Conservation (phyloP, 176 grass and related monocot species). For the Pontederia paniculata region DNA sequence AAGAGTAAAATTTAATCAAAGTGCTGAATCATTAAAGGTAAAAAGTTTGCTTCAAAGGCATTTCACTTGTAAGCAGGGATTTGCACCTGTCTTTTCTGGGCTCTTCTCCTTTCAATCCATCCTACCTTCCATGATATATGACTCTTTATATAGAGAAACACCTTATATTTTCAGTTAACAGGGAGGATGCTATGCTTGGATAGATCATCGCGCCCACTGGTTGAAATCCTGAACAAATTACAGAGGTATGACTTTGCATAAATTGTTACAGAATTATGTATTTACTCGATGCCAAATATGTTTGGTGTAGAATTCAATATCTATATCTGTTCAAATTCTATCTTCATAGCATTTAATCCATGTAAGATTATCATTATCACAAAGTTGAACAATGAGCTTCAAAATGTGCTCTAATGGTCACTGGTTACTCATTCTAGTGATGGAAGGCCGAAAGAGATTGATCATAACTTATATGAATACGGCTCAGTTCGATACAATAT, state of each 20-base stretch:
- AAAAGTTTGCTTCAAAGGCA: no score
- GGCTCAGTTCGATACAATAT: slow-evolving; percentile 62
- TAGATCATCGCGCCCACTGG: slow-evolving; percentile 38
- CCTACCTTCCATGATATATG: no score
- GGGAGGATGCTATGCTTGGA: slow-evolving; percentile 67
- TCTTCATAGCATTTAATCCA: not conserved
- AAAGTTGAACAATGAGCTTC: not conserved
- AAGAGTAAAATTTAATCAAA: no score
- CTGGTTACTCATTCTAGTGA: slow-evolving; percentile 22
- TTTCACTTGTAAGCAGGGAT: no score
- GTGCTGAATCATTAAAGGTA: no score
- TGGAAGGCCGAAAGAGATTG: slow-evolving; percentile 48
- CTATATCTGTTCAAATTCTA: not conserved
- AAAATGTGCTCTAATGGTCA: not conserved
- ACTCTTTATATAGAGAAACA: no score
- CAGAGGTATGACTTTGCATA: slow-evolving; percentile 32
- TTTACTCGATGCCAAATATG: not conserved
- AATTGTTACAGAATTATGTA: not conserved
- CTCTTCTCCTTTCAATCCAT: no score
- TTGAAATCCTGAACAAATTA: slow-evolving; percentile 57
- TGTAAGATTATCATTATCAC: not conserved
- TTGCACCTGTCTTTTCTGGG: no score
- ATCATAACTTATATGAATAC: slow-evolving; percentile 74
- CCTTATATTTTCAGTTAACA: no score
- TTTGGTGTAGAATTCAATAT: not conserved